These are phyloP conservation scores for Chaetomium sp. DNA, from an alignment of 2,329 filamentous ascomycete genomes.

Conservation along the genomic window DNA sequence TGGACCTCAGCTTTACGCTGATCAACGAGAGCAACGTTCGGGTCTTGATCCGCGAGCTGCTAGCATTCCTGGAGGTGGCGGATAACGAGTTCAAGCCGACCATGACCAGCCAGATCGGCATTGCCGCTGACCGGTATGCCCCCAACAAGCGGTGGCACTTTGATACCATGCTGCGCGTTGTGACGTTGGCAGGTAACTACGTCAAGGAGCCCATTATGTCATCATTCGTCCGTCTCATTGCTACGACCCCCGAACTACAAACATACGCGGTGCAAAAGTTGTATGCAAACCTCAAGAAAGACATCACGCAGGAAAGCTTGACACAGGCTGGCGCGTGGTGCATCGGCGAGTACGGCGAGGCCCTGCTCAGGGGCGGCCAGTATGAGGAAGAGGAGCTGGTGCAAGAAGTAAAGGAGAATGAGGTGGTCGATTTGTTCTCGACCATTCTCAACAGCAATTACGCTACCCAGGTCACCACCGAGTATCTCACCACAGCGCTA, in stretches of 20 bases:
- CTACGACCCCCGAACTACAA: constrained; percentile 90
- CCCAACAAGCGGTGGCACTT: constrained; percentile 99
- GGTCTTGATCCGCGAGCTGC: constrained; percentile 85
- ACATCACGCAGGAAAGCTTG: constrained; percentile 95
- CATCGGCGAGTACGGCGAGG: constrained; percentile 94
- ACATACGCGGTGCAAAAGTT: constrained; percentile 96
- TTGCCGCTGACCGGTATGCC: constrained; percentile 92
- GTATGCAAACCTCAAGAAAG: constrained; percentile 86
- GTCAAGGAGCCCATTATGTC: constrained; percentile 98
- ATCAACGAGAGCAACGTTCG: constrained; percentile 97
- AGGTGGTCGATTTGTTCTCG: constrained; percentile 89
- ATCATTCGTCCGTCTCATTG: constrained; percentile 93
- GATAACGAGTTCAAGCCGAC: constrained; percentile 98
- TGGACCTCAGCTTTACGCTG: constrained; percentile 95
- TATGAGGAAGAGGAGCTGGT: constrained; percentile 95
- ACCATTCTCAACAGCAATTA: constrained; percentile 94
- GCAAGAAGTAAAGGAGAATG: constrained; percentile 76
- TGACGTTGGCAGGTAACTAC: constrained; percentile 93
- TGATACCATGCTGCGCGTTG: constrained; percentile 92
- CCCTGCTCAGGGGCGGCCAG: constrained; percentile 82
- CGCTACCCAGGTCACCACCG: constrained; percentile 83
- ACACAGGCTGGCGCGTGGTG: constrained; percentile 95
- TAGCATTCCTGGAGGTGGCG: constrained; percentile 94
- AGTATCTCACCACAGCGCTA: constrained; percentile 93
- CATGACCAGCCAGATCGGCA: constrained; percentile 97